Percentiles rank a stretch among this genome's conserved stretches.
Conservation (phyloP, 768 basidiomycete species). For the Serendipita vermifera region DNA sequence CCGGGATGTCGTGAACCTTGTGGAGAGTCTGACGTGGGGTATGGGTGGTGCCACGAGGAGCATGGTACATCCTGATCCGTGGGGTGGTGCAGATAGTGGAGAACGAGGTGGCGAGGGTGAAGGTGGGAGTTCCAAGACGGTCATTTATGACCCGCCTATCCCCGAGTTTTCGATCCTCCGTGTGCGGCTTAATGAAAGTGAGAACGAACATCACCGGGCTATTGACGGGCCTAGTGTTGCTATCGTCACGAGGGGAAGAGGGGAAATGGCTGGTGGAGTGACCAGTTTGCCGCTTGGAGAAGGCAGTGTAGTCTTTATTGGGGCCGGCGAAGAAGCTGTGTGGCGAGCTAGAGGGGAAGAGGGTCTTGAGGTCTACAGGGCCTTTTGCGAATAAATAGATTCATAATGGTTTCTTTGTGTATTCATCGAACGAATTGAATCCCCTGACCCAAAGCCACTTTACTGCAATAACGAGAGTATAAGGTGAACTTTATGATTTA, state of each 20-base stretch:
- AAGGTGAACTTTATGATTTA: too few relatives aligned
- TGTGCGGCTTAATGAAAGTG: constrained; percentile 34
- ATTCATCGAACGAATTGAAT: too few relatives aligned
- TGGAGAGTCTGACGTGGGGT: constrained; percentile 75
- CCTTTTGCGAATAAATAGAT: constrained; percentile 29
- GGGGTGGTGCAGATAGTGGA: constrained; percentile 19
- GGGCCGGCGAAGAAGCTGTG: constrained; percentile 47
- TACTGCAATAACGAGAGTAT: too few relatives aligned
- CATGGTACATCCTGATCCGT: constrained; percentile 46
- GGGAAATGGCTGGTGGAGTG: constrained; percentile 34
- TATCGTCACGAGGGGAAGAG: constrained; percentile 56
- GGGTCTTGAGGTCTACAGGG: constrained; percentile 47
- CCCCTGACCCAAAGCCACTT: too few relatives aligned
- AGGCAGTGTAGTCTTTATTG: constrained; percentile 76
- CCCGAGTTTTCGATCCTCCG: constrained; percentile 84
- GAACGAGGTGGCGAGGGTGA: constrained; percentile 14
- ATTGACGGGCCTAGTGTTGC: constrained; percentile 76
- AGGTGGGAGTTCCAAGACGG: constrained; percentile 23
- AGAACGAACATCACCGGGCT: constrained; percentile 40
- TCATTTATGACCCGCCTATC: constrained; percentile 82
- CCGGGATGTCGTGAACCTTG: constrained; percentile 83
- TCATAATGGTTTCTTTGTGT: too few relatives aligned
- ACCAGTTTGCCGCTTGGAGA: constrained; percentile 32
- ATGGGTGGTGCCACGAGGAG: constrained; percentile 58
- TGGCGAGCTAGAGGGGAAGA: constrained; percentile 30